These are phyloP conservation scores for Brasilioporus rufonigricans DNA, from an alignment of 768 basidiomycete species.

Conservation along the genomic window DNA sequence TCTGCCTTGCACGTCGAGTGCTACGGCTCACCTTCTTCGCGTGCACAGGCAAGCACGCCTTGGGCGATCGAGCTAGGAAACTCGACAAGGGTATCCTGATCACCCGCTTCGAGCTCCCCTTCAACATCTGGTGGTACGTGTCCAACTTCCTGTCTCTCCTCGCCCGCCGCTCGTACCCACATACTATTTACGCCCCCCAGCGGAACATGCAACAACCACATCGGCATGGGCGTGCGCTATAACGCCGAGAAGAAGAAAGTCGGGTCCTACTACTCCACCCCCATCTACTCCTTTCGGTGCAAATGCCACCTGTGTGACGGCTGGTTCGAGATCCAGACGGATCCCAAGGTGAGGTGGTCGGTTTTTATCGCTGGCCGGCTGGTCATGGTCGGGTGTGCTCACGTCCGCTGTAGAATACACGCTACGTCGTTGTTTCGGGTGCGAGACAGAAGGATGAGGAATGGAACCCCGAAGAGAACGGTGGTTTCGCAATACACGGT, in stretches of 20 bases:
- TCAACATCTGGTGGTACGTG: constrained; percentile 93
- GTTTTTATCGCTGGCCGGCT: neutral
- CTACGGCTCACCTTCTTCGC: constrained; percentile 1
- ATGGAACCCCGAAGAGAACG: constrained; percentile 96
- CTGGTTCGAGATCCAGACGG: constrained; percentile 99
- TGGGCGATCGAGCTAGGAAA: constrained; percentile 92
- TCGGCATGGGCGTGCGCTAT: constrained; percentile 99
- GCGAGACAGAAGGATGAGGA: constrained; percentile 95
- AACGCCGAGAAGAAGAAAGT: constrained; percentile 99
- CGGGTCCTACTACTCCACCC: constrained; percentile 91
- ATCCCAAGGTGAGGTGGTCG: constrained; percentile 74
- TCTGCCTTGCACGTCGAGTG: neutral
- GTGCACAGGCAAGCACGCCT: constrained; percentile 80
- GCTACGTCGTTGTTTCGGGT: constrained; percentile 89
- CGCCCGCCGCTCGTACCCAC: neutral
- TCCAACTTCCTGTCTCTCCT: neutral
- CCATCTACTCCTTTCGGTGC: constrained; percentile 93
- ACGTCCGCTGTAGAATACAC: constrained; percentile 67
- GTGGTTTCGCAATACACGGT: constrained; percentile 89
- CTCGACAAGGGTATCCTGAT: constrained; percentile 96
- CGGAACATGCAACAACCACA: constrained; percentile 91
- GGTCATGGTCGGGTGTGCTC: neutral
- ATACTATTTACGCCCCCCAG: constrained; percentile 39
- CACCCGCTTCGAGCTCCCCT: constrained; percentile 92
- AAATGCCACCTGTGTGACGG: constrained; percentile 95